Conservation (phyloP, 768 basidiomycete species). For the Clathrus columnatus region DNA sequence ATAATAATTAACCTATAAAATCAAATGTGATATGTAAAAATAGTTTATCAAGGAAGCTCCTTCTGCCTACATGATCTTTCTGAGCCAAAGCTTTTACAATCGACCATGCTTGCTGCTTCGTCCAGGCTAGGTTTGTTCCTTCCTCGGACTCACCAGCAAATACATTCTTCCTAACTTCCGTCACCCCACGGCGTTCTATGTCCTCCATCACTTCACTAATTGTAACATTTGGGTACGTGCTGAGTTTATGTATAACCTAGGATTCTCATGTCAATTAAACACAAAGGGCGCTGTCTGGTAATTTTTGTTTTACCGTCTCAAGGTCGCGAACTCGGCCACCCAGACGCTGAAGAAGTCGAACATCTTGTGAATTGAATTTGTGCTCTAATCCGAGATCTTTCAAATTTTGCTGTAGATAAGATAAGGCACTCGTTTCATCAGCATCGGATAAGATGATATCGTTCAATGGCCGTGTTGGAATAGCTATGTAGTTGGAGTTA, state of each 20-base stretch:
- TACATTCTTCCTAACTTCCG: constrained; percentile 80
- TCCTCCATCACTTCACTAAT: constrained; percentile 85
- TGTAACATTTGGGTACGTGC: constrained; percentile 44
- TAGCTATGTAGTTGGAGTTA: constrained; percentile 36
- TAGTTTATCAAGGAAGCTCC: neutral
- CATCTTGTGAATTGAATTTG: constrained; percentile 45
- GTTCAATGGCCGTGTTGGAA: constrained; percentile 77
- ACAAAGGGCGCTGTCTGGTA: neutral
- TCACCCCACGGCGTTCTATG: constrained; percentile 68
- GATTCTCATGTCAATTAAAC: neutral
- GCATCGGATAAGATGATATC: constrained; percentile 79
- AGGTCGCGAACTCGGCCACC: constrained; percentile 91
- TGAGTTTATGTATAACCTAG: constrained; percentile 80
- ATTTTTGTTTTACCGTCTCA: constrained; percentile 61
- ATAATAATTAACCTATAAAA: constrained; percentile 64
- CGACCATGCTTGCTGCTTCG: constrained; percentile 80
- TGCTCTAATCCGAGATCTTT: constrained; percentile 34
- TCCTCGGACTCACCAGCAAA: constrained; percentile 93
- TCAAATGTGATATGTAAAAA: neutral
- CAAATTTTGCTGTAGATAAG: constrained; percentile 75
- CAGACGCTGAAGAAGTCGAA: constrained; percentile 55
- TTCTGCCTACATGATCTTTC: constrained; percentile 41
- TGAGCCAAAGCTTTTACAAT: constrained; percentile 67
- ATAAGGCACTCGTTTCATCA: constrained; percentile 66
- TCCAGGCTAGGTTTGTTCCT: constrained; percentile 75